These are phyloP conservation scores for Olyra latifolia DNA, from an alignment of 176 grass and related monocot species.

Conservation along the genomic window DNA sequence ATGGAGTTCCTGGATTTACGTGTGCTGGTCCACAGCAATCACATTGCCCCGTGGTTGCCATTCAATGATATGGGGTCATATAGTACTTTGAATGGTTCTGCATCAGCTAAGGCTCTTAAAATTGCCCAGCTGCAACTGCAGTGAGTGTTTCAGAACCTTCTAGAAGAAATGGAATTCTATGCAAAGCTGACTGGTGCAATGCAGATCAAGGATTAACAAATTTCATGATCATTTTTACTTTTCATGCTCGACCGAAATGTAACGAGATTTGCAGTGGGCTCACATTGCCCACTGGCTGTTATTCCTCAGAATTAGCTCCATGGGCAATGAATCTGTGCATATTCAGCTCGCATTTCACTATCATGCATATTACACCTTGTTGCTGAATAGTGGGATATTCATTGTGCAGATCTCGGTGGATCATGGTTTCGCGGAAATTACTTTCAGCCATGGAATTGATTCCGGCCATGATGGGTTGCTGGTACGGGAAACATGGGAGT, in stretches of 20 bases:
- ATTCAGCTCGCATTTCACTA: neutral
- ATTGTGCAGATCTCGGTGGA: neutral
- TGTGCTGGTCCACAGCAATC: slow-evolving; percentile 20
- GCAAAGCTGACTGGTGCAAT: neutral
- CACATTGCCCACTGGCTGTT: neutral
- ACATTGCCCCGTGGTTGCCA: neutral
- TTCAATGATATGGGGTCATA: neutral
- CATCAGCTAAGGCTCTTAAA: neutral
- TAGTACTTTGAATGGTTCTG: neutral
- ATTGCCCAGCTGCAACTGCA: neutral
- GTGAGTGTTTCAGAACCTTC: neutral
- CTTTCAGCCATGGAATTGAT: neutral
- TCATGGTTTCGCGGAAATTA: slow-evolving; percentile 5
- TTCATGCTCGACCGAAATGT: neutral
- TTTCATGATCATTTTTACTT: neutral
- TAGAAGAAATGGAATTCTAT: neutral
- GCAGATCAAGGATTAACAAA: neutral
- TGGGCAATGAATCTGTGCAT: neutral
- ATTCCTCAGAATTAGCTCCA: neutral
- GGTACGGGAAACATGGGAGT: neutral
- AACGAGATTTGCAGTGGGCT: neutral
- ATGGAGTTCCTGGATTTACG: neutral
- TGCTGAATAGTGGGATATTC: neutral
- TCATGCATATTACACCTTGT: neutral
- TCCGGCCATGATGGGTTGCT: neutral